Evolutionary conservation across 2,329 filamentous ascomycete species (phyloP), one percentile per base, ranked within the genome.

Genomic region (Exophiala sp.): DNA sequence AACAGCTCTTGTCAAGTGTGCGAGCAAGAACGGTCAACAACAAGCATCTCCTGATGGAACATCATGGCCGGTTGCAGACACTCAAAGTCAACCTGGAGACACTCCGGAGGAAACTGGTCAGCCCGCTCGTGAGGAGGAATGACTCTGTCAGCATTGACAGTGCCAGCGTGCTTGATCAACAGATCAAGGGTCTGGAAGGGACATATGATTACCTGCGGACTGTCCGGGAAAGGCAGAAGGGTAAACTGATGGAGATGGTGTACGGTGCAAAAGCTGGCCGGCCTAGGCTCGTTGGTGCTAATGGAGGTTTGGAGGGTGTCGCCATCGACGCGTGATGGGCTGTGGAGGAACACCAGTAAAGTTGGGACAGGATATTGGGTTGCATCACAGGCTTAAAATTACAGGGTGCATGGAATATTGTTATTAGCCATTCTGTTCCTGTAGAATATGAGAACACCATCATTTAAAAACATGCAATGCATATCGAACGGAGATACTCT

Each of bases 51-150:
- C 80, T 97, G 7, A 84, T 94, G 60, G 87, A 91, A 64, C 91
- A 96, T 71, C 94, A 95, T 65, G 84, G 87, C 56, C 87, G 88
- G 58, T 81, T 97, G 36, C 78, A 94, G 50, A 87, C 87, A 2
- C 79, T 97, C 38, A 94, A 95, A 68, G 86, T 89, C 9, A 92
- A 89, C 62, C 81, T 97, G 12, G 91, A 96, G 73, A 86, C 80
- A n/a, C 76, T 96, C 43, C 79, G 92, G 34, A 80, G 87, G 59
- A 94, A 91, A 68, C 79, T 96, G 14, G 88, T 96, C 38, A 89
- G 84, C 49, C 92, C 92, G 12, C 78, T 96, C 2, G 87, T 96
- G 16, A 77, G 88, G 41, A 83, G 85, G 35, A 82, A 82, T 61
- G 81, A 84, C 61, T 78, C 75, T 0, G 68, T 72, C 12, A 62